Evolutionary conservation across 148 eudicot genomes (phyloP).

Genomic region (Beta vulgaris): DNA sequence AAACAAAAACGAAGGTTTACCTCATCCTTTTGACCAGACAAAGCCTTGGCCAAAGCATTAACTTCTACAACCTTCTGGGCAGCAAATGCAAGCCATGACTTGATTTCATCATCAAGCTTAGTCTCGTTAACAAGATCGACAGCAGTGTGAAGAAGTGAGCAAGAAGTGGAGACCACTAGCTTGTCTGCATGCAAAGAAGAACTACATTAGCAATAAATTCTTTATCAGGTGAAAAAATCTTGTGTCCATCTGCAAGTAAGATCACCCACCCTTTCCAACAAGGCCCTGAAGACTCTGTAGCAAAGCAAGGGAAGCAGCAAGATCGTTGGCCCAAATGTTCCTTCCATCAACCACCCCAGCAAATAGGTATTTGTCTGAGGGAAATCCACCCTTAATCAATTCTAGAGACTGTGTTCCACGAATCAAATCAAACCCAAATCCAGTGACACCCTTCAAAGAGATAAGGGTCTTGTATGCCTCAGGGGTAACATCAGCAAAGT

Average conservation of each 20-base stretch:
- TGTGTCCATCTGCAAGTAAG: background rate
- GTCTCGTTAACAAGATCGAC: slow-evolving; percentile 88
- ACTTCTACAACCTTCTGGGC: slow-evolving; percentile 93
- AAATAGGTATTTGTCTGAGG: slow-evolving; percentile 83
- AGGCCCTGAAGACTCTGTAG: slow-evolving; percentile 62
- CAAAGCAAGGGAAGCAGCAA: slow-evolving; percentile 57
- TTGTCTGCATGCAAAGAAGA: slow-evolving; percentile 51
- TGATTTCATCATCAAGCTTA: slow-evolving; percentile 80
- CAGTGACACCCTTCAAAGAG: slow-evolving; percentile 66
- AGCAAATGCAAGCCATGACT: slow-evolving; percentile 97
- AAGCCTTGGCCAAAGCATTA: slow-evolving; percentile 88
- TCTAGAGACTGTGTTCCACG: slow-evolving; percentile 83
- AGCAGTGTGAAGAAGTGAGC: slow-evolving; percentile 95
- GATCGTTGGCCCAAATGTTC: slow-evolving; percentile 96
- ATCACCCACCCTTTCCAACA: slow-evolving; percentile 69
- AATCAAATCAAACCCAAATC: slow-evolving; percentile 79
- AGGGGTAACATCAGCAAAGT: slow-evolving; percentile 80
- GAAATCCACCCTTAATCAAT: slow-evolving; percentile 70
- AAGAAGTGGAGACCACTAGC: slow-evolving; percentile 96
- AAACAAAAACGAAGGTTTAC: slow-evolving; percentile 29
- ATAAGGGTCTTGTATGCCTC: slow-evolving; percentile 79
- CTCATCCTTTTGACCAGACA: slow-evolving; percentile 83
- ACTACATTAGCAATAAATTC: slow-evolving; percentile 5
- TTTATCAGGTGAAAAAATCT: background rate
- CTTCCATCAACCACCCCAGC: slow-evolving; percentile 97